Conservation (phyloP, 371 early-diverging fungal genomes). For the Mucor lusitanicus region DNA sequence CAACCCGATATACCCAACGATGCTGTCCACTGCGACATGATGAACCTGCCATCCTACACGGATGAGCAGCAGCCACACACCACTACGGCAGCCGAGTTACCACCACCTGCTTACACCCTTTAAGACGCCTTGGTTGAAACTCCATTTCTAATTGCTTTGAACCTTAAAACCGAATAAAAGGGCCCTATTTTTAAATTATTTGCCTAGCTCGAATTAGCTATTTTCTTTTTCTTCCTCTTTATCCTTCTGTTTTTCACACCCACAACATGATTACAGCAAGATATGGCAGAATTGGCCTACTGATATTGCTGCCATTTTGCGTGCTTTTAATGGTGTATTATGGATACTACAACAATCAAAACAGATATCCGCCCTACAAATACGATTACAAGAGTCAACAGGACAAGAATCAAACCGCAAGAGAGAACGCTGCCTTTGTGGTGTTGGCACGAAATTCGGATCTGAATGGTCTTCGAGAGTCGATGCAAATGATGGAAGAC, state of each 20-base stretch:
- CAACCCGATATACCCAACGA: neutral
- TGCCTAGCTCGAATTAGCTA: neutral
- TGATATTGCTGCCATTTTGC: constrained; percentile 24
- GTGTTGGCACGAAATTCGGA: constrained; percentile 72
- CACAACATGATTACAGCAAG: constrained; percentile 22
- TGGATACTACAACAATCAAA: constrained; percentile 4
- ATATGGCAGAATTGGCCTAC: constrained; percentile 20
- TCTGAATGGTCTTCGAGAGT: constrained; percentile 54
- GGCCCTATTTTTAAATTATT: neutral
- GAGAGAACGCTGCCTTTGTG: constrained; percentile 66
- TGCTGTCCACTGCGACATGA: neutral
- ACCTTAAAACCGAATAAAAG: neutral
- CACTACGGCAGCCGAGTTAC: constrained; percentile 8
- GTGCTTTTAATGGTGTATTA: constrained; percentile 17
- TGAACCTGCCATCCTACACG: neutral
- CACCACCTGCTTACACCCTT: constrained; percentile 25
- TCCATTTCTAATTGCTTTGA: neutral
- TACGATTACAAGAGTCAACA: constrained; percentile 17
- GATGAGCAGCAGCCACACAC: neutral
- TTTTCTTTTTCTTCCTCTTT: neutral
- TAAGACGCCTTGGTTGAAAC: neutral
- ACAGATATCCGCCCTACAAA: constrained; percentile 6
- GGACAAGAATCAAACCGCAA: neutral
- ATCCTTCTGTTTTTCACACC: neutral
- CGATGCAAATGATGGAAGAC: constrained; percentile 75